Base-by-base conservation (phyloP, 2,329 filamentous ascomycete species). In the Clathrospora elynae region DNA sequence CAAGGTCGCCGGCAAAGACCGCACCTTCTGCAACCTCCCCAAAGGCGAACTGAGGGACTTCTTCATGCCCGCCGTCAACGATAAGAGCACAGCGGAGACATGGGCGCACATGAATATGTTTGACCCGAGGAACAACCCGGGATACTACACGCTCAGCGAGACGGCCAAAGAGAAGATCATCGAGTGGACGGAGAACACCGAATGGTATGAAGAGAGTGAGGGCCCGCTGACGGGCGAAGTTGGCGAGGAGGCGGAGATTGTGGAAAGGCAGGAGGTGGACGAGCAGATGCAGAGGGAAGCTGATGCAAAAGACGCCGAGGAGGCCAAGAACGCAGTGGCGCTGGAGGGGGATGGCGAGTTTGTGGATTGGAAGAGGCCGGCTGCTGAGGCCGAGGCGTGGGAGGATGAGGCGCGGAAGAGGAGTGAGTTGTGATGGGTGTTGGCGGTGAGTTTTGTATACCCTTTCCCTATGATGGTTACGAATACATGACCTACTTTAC, bases 61-160 rank as follows among this genome's bases (percentile, higher is more conserved):
- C 42, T 72, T 70, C 42, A 36, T 70, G n/a, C 62, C 67, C 1
- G 61, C 63, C 4, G 75, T 90, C 42, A 99, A 97, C 65, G 85
- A 95, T 47, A 83, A 81, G 59, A 89, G 87, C 1, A 75, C 72
- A 8, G 89, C 95, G 58, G 93, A 97, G 74, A 84, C 85, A 1
- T 74, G 75, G 51, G 92, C 92, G 18, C 93, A 97, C 70, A 88
- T 85, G 76, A 75, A 81, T 78, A 77, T 93, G 87, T 93, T 93
- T 56, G 84, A 84, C 37, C 77, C 83, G 1, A 78, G 77, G 47
- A 78, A 84, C 30, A 92, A 93, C 58, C 85, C 88, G 1, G 86
- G 82, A 1, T 92, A 90, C 59, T 80, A 82, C 49, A 77, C 75
- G 40, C 76, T 93, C 66, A 74, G 81, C n/a, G 77, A 83, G 35